These are phyloP conservation scores for Tagetes erecta DNA, from an alignment of 129 eudicot species.

Conservation along the genomic window DNA sequence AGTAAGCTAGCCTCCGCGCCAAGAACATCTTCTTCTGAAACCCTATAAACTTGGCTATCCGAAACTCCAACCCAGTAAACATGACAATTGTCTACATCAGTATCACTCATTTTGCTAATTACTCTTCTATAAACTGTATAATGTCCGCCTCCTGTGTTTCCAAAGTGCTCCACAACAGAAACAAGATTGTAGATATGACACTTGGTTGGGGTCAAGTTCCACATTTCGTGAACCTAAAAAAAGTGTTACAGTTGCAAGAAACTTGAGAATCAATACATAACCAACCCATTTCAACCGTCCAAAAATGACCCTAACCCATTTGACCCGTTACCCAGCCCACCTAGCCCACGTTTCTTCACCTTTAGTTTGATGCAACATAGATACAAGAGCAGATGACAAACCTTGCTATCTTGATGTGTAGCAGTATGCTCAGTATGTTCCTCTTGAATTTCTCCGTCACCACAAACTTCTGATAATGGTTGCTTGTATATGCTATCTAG, in stretches of 20 bases:
- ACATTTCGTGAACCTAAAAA: slow-evolving; percentile 33
- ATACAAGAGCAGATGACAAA: slow-evolving; percentile 16
- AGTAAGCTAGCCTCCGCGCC: slow-evolving; percentile 68
- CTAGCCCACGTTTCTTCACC: neutral
- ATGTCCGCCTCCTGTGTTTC: slow-evolving; percentile 73
- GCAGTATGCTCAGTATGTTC: slow-evolving; percentile 26
- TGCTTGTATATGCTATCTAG: slow-evolving; percentile 21
- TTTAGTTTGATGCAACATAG: slow-evolving; percentile 7
- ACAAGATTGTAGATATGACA: slow-evolving; percentile 56
- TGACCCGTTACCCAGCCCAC: slow-evolving; percentile 1
- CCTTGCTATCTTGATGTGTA: slow-evolving; percentile 32
- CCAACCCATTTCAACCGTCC: neutral
- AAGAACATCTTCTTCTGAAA: slow-evolving; percentile 74
- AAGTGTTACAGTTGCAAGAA: neutral
- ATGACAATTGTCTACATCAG: slow-evolving; percentile 19
- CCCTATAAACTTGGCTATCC: slow-evolving; percentile 65
- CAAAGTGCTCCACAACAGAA: slow-evolving; percentile 87
- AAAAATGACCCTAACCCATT: neutral
- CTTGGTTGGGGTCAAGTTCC: slow-evolving; percentile 12
- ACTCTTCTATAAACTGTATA: slow-evolving; percentile 84
- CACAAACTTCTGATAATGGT: slow-evolving; percentile 13
- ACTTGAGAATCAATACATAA: neutral
- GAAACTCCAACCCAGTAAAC: slow-evolving; percentile 82
- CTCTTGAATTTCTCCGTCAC: slow-evolving; percentile 23
- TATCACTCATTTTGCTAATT: slow-evolving; percentile 21